Evolutionary conservation across 768 basidiomycete genomes (phyloP).

Genomic region (Boletus tylopilopsis): DNA sequence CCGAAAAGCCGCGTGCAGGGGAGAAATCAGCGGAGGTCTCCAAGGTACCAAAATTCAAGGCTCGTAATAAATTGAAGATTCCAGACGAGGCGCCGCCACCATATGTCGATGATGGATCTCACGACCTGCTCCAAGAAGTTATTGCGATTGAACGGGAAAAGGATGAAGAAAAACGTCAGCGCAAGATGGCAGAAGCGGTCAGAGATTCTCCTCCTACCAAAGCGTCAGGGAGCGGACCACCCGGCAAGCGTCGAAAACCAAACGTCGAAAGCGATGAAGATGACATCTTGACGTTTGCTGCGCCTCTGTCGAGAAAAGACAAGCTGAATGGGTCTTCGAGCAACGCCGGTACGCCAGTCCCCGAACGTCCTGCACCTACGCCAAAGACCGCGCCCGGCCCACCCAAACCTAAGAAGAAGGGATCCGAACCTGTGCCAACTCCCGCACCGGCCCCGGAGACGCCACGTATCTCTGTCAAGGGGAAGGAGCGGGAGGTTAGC

Average conservation of each 20-base stretch:
- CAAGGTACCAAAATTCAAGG: conserved; percentile 37
- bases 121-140: conserved; percentile 78
- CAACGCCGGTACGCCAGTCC: conserved; percentile 40
- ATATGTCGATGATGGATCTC: conserved; percentile 77
- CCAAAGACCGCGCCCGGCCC: conserved; percentile 24
- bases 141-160: conserved; percentile 74
- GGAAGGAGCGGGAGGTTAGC: conserved; percentile 67
- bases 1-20: conserved; percentile 22
- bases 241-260: conserved; percentile 58
- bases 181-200: conserved; percentile 38
- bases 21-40: conserved; percentile 31
- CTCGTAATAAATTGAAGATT: conserved; percentile 45
- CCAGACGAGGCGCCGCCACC: conserved; percentile 53
- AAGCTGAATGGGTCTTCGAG: conserved; percentile 31
- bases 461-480: conserved; percentile 52
- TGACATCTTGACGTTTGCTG: conserved; percentile 59
- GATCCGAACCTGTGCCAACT: conserved; percentile 22
- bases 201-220: conserved; percentile 37
- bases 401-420: conserved; percentile 44
- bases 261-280: conserved; percentile 47
- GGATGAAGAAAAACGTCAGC: conserved; percentile 49
- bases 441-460: conserved; percentile 18
- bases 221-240: conserved; percentile 35
- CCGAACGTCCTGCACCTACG: conserved; percentile 30
- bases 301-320: conserved; percentile 55